Evolutionary conservation across 768 basidiomycete genomes (phyloP).

Genomic region (Leucosporidium scottii): DNA sequence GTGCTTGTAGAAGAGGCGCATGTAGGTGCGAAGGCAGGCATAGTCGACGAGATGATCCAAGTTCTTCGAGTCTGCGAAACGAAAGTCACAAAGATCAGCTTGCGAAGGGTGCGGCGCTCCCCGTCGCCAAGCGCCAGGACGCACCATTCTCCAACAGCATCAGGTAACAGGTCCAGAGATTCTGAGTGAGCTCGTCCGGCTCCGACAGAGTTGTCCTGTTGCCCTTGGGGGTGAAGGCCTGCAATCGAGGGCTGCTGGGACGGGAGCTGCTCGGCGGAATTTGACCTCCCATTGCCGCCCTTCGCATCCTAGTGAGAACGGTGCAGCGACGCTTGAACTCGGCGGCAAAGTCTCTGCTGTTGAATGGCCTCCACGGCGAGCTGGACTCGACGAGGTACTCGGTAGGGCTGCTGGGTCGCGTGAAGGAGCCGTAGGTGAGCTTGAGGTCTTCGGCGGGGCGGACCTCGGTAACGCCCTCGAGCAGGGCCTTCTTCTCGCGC

Average conservation of each 20-base stretch:
- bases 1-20: constrained; percentile 41
- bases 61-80: constrained; percentile 20
- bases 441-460: constrained; percentile 21
- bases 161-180: constrained; percentile 60
- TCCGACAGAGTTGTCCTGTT: constrained; percentile 15
- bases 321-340: constrained; percentile 62
- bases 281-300: constrained; percentile 38
- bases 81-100: not conserved
- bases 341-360: constrained; percentile 49
- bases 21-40: constrained; percentile 36
- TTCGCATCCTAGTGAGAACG: constrained; percentile 54
- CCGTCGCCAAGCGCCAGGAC: constrained; percentile 11
- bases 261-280: constrained; percentile 38
- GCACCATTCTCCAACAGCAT: constrained; percentile 69
- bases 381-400: constrained; percentile 37
- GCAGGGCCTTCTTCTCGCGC: constrained; percentile 24
- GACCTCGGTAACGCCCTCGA: constrained; percentile 11
- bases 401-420: constrained; percentile 21
- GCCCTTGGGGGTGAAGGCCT: constrained; percentile 3
- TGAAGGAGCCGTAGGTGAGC: constrained; percentile 12
- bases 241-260: constrained; percentile 24
- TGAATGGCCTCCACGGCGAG: constrained; percentile 45
- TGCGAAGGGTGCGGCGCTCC: not conserved
- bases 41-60: constrained; percentile 32
- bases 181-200: constrained; percentile 40